phyloP scores from a whole-genome alignment of 768 basidiomycete genomes.

The Naematelia aurantialba region DNA sequence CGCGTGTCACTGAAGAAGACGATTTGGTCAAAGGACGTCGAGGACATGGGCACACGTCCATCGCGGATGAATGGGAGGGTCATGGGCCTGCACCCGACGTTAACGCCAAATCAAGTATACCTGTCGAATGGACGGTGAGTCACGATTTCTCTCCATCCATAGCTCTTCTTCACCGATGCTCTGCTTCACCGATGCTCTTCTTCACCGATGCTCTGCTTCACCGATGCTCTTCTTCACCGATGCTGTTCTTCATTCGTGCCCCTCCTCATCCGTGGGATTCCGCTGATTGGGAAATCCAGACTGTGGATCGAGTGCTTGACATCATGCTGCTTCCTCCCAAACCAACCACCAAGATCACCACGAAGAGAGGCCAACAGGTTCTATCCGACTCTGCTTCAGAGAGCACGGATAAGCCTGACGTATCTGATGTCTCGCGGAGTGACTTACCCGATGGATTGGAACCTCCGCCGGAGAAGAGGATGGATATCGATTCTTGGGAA shows the following conservation, averaged over 20 bases:
- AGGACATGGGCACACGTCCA: constrained; percentile 28
- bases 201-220: neutral
- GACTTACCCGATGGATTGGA: constrained; percentile 58
- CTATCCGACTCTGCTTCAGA: constrained; percentile 14
- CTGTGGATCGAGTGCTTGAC: constrained; percentile 86
- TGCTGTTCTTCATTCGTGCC: neutral
- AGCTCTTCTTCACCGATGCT: neutral
- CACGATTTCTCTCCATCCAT: neutral
- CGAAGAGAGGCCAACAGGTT: constrained; percentile 15
- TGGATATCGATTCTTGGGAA: constrained; percentile 66
- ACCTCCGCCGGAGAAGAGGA: constrained; percentile 58
- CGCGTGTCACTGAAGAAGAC: constrained; percentile 35
- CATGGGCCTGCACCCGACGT: constrained; percentile 55
- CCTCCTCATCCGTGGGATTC: neutral
- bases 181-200: neutral
- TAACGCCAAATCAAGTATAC: constrained; percentile 72
- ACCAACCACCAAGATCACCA: constrained; percentile 33
- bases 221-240: neutral
- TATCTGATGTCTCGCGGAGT: neutral
- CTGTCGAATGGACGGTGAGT: constrained; percentile 63
- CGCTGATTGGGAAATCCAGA: constrained; percentile 49
- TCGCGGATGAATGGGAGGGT: constrained; percentile 29
- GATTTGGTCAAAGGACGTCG: constrained; percentile 54
- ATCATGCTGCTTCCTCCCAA: constrained; percentile 63
- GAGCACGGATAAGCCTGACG: neutral